A percentile compares a stretch with the other conserved stretches of the same genome.
Conservation (phyloP, 73 alveolate genomes). For the Urostyla sp. region DNA sequence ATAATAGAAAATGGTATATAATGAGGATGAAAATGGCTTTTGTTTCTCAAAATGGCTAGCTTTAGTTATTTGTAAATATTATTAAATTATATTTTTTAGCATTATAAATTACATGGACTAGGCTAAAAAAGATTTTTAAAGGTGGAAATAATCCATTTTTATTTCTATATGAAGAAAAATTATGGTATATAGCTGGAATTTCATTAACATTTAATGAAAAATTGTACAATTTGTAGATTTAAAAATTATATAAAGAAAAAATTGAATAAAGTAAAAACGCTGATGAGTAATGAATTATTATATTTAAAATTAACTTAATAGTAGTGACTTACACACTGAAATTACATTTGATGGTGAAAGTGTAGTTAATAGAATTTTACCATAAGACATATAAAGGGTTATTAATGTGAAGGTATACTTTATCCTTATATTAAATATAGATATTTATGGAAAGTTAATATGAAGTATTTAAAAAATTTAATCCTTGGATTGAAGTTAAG, state of each 20-base stretch:
- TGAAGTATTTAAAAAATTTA: constrained; percentile 13
- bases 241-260: not conserved
- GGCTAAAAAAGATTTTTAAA: constrained; percentile 6
- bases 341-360: constrained; percentile 50
- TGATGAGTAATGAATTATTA: constrained; percentile 30
- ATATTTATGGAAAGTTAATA: constrained; percentile 28
- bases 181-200: constrained; percentile 45
- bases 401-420: constrained; percentile 11
- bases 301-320: no score
- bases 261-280: constrained; percentile 12
- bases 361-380: not conserved
- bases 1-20: not conserved
- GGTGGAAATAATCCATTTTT: constrained; percentile 20
- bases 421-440: not conserved
- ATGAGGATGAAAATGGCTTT: constrained; percentile 18
- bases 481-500: constrained; percentile 32
- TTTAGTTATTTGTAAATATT: constrained; percentile 5
- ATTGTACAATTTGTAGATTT: not conserved
- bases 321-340: constrained; percentile 36
- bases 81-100: no score
- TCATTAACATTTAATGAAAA: not conserved
- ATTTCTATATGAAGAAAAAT: constrained; percentile 31
- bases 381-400: not conserved
- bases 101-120: constrained; percentile 42
- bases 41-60: constrained; percentile 53